Evolutionary conservation across 257 asterid genomes (phyloP).

Genomic region (Craterostigma plantagineum): DNA sequence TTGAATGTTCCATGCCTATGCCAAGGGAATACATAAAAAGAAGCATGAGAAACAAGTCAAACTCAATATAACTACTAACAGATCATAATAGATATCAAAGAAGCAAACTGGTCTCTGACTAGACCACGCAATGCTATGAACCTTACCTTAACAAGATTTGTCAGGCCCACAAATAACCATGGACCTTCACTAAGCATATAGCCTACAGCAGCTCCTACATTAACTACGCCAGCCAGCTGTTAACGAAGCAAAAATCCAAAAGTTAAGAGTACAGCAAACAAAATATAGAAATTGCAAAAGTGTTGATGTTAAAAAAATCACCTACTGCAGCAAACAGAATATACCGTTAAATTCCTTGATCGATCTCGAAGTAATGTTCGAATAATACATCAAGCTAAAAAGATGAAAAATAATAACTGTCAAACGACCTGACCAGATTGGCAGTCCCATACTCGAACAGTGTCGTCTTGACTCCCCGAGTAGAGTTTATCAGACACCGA

Average conservation of each 20-base stretch:
- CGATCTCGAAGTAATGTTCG: no score
- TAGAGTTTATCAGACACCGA: conserved; percentile 57
- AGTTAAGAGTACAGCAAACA: neutral
- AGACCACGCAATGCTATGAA: no score
- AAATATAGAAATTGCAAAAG: no score
- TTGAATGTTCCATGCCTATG: conserved; percentile 39
- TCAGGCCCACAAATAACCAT: conserved; percentile 42
- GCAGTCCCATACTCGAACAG: conserved; percentile 61
- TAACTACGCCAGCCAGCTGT: conserved; percentile 17
- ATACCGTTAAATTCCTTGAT: no score
- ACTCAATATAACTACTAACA: no score
- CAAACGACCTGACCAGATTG: conserved; percentile 49
- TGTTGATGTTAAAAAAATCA: no score
- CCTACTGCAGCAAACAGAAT: no score
- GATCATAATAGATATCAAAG: neutral
- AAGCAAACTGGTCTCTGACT: neutral
- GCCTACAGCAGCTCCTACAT: conserved; percentile 17
- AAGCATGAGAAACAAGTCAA: neutral
- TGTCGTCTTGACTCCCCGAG: conserved; percentile 45
- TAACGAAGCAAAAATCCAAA: neutral
- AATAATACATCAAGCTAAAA: no score
- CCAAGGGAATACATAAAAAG: neutral
- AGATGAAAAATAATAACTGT: neutral
- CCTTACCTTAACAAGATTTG: conserved; percentile 31
- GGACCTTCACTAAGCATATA: conserved; percentile 38